Evolutionary conservation across 2,329 filamentous ascomycete genomes (phyloP), one percentile per base, ranked within the genome.

Genomic region (Sodiomyces alkalinus): DNA sequence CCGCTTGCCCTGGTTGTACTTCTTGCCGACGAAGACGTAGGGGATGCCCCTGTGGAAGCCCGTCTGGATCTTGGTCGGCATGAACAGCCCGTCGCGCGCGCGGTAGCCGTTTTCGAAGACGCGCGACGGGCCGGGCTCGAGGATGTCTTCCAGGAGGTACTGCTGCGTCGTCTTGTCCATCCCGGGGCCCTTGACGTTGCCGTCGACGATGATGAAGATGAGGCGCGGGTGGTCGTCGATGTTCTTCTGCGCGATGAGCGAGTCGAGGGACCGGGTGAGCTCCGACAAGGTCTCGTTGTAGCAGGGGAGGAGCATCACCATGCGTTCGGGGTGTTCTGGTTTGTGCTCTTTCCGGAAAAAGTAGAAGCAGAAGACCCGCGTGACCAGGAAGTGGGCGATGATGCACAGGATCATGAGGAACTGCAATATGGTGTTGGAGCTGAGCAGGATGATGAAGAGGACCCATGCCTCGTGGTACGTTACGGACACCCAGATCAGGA

Each of bases 131-230:
- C 49, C 52, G 0, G 45, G 43, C 12, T 48, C 50, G 2, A 62
- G 47, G 6, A 64, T 60, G 22, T 64, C 57, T 25, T 64, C 47
- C 10, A 56, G 47, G 3, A 64, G 53, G 30, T 61, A 60, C 2
- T 56, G 51, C 22, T 58, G 58, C 0, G 60, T 63, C 1, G 58
- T 61, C 45, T 63, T 62, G 2, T 46, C 46, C 56, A 60, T 61
- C 2, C 58, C 56, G 0, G 55, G 55, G 0, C 57, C 58, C 10
- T 56, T 53, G 5, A 55, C 58, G 19, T 59, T 54, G 7, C 60
- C 60, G 22, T 64, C 60, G 13, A 62, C 60, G 3, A 64, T 49
- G 29, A 64, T 56, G 35, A 64, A 52, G 20, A 64, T 60, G 17
- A 53, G 44, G 7, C 52, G 45, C 8, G 53, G 49, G 28, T 64